Percentiles rank a stretch among this genome's conserved stretches.
Evolutionary conservation across 2,329 filamentous ascomycete species (phyloP).

Genomic region (Cladorrhinum sp.): DNA sequence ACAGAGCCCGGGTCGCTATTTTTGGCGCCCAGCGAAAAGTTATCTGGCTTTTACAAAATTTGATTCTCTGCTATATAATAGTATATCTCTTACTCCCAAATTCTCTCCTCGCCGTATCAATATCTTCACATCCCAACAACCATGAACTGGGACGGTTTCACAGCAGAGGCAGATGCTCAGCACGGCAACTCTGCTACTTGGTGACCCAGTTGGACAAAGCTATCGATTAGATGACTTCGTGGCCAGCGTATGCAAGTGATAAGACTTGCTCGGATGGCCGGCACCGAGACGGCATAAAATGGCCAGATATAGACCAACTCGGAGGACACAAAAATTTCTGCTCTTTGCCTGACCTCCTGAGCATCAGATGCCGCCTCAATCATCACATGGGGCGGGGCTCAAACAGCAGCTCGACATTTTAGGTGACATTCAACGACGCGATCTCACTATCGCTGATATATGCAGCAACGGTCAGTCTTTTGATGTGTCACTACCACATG

Average conservation of each 20-base stretch:
- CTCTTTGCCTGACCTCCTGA: background rate
- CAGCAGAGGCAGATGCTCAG: background rate
- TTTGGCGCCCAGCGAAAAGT: background rate
- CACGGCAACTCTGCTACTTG: background rate
- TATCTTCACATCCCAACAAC: too few species aligned
- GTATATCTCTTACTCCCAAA: too few species aligned
- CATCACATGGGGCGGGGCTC: slow-evolving; percentile 1
- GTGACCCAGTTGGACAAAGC: background rate
- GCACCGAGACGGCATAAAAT: slow-evolving; percentile 1
- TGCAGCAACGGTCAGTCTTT: background rate
- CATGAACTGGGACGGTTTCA: background rate
- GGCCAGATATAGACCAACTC: background rate
- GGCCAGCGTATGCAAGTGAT: background rate
- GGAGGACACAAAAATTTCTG: background rate
- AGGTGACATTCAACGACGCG: background rate
- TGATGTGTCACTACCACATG: background rate
- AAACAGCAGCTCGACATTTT: background rate
- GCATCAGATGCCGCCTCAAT: background rate
- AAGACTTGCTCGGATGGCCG: background rate
- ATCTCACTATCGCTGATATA: background rate
- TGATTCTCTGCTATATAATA: too few species aligned
- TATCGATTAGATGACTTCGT: background rate
- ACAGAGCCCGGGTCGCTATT: background rate
- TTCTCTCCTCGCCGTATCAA: too few species aligned
- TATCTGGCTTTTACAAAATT: background rate